These are phyloP conservation scores for Pestalotiopsis fici DNA, from an alignment of 2,329 filamentous ascomycete species.

Conservation along the genomic window DNA sequence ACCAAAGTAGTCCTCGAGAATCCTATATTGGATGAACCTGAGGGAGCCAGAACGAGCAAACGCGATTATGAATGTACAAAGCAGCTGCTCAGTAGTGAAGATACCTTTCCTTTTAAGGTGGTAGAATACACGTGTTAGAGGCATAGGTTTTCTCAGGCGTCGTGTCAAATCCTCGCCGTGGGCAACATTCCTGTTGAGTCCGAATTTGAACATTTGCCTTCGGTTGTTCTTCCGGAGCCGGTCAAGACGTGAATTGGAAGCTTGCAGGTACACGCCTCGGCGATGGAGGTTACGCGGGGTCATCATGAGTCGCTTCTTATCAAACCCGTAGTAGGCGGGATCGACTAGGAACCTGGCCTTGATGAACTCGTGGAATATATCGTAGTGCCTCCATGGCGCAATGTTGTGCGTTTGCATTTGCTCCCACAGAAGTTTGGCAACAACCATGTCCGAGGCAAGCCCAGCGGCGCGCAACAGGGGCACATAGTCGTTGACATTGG, in stretches of 20 bases:
- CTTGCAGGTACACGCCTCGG: not conserved
- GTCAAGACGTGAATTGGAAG: conserved; percentile 19
- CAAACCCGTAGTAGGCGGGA: conserved; percentile 46
- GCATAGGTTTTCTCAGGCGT: conserved; percentile 23
- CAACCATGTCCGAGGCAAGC: conserved; percentile 37
- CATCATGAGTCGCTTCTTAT: conserved; percentile 40
- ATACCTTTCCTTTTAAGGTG: conserved; percentile 24
- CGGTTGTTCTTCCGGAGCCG: conserved; percentile 17
- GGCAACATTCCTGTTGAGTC: conserved; percentile 26
- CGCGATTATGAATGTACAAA: conserved; percentile 43
- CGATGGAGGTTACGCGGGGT: conserved; percentile 39
- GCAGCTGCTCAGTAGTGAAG: conserved; percentile 36
- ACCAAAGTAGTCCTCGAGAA: conserved; percentile 30
- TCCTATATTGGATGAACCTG: conserved; percentile 26
- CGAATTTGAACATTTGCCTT: conserved; percentile 23
- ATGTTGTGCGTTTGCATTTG: conserved; percentile 22
- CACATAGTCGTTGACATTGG: conserved; percentile 43
- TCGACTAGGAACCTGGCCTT: conserved; percentile 48
- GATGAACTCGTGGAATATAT: conserved; percentile 44
- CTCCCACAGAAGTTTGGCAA: conserved; percentile 36
- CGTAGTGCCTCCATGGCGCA: conserved; percentile 22
- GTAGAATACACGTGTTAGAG: conserved; percentile 30
- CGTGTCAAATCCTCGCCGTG: conserved; percentile 30
- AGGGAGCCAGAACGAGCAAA: conserved; percentile 40
- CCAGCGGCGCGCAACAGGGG: conserved; percentile 49